Base-by-base conservation (phyloP, 2,329 filamentous ascomycete species). In the Claviceps quebecensis region DNA sequence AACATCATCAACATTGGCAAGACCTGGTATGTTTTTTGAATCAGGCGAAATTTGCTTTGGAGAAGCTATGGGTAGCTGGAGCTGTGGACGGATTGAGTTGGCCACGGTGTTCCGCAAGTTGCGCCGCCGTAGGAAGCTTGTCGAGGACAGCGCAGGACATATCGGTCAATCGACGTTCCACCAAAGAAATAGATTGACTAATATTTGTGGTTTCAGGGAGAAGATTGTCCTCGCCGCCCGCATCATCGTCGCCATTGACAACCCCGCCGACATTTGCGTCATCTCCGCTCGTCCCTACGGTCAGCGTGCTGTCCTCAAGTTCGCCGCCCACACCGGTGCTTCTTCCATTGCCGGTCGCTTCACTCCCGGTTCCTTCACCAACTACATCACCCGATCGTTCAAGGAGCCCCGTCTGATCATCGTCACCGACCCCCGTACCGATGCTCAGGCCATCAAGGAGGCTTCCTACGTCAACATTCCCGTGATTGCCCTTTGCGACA, bases 311-410 rank as follows among this genome's bases (percentile, higher is more conserved):
- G 94, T 98, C 70, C 87, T 98, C 72, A 98, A 98, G 86, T 98
- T 98, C 79, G 93, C 93, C 67, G 79, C 89, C 60, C 93, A 98
- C 86, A 98, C 93, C 62, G 93, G 93, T 72, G 90, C 94, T 68
- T 87, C 89, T 68, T 87, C 93, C 73, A 98, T 98, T 69, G 94
- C 93, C 68, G 93, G 93, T 78, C 93, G 93, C 73, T 98, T 98
- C 86, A 98, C 93, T 70, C 93, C 93, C 72, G 93, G 93, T 87
- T 95, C 91, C 76, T 98, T 98, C 86, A 98, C 93, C 82, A 98
- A 98, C 84, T 98, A 98, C 86, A 98, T 98, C 86, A 98, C 94
- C 75, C 91, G 93, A 69, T 97, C 93, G 61, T 98, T 98, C 89
- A 96, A 96, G 85, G 93, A 98, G 81, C 93, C 93, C 70, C 94